A percentile compares a stretch with the other conserved stretches of the same genome.
Conservation (phyloP, 2,329 filamentous ascomycete species). For the Mycosphaerelloides madeirae region DNA sequence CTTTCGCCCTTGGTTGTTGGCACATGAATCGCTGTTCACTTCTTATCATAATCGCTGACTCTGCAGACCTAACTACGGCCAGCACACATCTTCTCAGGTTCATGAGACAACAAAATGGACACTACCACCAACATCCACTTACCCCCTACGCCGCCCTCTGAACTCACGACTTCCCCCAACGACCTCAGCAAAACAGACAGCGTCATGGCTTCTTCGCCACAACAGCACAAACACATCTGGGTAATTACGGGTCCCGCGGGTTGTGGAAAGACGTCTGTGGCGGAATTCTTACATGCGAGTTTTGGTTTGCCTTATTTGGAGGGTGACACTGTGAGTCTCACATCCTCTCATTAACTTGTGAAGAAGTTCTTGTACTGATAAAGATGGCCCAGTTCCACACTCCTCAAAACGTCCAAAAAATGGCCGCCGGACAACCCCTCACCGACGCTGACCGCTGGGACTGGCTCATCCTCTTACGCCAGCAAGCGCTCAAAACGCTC, state of each 20-base stretch:
- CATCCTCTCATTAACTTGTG: neutral
- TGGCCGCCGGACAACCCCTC: conserved; percentile 75
- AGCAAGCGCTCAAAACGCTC: conserved; percentile 38
- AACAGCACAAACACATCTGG: conserved; percentile 44
- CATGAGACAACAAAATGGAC: too few species aligned
- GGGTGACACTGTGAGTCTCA: conserved; percentile 45
- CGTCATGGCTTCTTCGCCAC: neutral
- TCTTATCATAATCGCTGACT: too few species aligned
- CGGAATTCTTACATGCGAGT: conserved; percentile 41
- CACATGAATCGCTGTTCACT: too few species aligned
- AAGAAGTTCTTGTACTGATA: neutral
- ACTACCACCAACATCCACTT: conserved; percentile 6
- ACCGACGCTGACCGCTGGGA: conserved; percentile 96
- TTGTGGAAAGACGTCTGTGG: conserved; percentile 52
- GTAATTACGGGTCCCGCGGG: conserved; percentile 52
- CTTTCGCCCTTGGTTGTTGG: neutral
- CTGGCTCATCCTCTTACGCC: conserved; percentile 64
- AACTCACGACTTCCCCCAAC: conserved; percentile 11
- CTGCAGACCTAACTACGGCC: too few species aligned
- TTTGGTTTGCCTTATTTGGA: conserved; percentile 47
- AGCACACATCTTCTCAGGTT: too few species aligned
- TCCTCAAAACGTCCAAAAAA: conserved; percentile 64
- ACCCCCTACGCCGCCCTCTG: conserved; percentile 21
- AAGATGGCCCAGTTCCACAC: conserved; percentile 43
- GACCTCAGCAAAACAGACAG: conserved; percentile 4